Evolutionary conservation across 257 asterid species (phyloP).

Genomic region (Datura wrightii): DNA sequence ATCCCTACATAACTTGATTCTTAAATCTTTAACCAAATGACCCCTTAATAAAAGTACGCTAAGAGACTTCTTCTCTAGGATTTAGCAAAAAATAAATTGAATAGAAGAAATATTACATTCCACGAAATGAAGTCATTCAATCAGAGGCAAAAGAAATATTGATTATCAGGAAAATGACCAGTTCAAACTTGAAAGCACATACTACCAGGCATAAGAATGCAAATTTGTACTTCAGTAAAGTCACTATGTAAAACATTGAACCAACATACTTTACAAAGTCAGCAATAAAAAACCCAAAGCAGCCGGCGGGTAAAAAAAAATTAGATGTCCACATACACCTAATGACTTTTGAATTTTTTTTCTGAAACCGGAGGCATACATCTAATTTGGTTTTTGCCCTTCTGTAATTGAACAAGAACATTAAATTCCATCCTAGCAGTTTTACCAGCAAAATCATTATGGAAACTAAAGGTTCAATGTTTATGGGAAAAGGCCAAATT

Average conservation of each 20-base stretch:
- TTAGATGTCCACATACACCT: neutral
- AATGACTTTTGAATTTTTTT: neutral
- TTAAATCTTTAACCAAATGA: too few relatives aligned
- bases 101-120: neutral
- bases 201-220: slow-evolving; percentile 9
- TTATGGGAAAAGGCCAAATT: neutral
- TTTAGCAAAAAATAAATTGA: neutral
- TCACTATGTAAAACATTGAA: neutral
- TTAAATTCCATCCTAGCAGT: slow-evolving; percentile 13
- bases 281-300: neutral
- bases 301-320: neutral
- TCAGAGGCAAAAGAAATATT: neutral
- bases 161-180: slow-evolving; percentile 10
- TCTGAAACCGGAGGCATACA: neutral
- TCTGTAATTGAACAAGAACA: neutral
- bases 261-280: slow-evolving; percentile 9
- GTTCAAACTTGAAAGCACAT: slow-evolving; percentile 19
- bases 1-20: too few relatives aligned
- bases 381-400: neutral
- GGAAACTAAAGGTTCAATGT: neutral
- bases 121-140: neutral
- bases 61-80: neutral
- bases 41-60: neutral
- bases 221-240: neutral
- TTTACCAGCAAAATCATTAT: neutral